Conservation (phyloP, 2,329 filamentous ascomycete genomes). For the Huntiella decipiens region DNA sequence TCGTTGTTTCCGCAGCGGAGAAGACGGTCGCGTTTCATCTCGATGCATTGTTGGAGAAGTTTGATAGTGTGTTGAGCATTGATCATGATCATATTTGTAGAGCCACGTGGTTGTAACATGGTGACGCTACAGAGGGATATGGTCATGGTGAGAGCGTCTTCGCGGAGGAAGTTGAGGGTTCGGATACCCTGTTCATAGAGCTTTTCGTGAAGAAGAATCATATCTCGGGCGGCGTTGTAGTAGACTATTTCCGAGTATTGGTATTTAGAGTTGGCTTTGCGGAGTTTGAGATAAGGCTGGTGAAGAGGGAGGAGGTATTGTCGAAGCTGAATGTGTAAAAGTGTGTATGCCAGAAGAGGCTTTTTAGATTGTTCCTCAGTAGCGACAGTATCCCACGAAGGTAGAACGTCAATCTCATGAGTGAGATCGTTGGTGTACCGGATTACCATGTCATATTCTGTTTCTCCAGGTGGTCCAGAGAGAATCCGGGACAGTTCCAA, state of each 20-base stretch:
- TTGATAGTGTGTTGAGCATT: slow-evolving; percentile 40
- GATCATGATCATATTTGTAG: slow-evolving; percentile 43
- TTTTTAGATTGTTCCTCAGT: slow-evolving; percentile 24
- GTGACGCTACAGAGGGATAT: slow-evolving; percentile 43
- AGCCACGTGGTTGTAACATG: slow-evolving; percentile 38
- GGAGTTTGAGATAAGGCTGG: slow-evolving; percentile 39
- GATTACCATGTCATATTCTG: slow-evolving; percentile 43
- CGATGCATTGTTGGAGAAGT: slow-evolving; percentile 41
- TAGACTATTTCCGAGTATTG: slow-evolving; percentile 45
- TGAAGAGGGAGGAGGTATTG: slow-evolving; percentile 44
- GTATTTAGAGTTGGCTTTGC: slow-evolving; percentile 40
- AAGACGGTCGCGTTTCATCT: slow-evolving; percentile 41
- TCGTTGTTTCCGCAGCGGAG: slow-evolving; percentile 44
- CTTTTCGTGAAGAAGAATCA: slow-evolving; percentile 42
- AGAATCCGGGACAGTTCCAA: slow-evolving; percentile 38
- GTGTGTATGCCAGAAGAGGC: slow-evolving; percentile 37
- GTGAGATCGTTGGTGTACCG: slow-evolving; percentile 41
- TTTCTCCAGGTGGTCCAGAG: slow-evolving; percentile 32
- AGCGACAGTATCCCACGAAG: slow-evolving; percentile 30
- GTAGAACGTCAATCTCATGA: slow-evolving; percentile 39
- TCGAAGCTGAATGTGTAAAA: slow-evolving; percentile 40
- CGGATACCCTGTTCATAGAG: slow-evolving; percentile 39
- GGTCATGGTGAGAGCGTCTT: slow-evolving; percentile 39
- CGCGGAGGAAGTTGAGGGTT: slow-evolving; percentile 39
- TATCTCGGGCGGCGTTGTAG: slow-evolving; percentile 42